Conservation (phyloP, 164 flowering plant genomes). For the Macadamia tetraphylla region DNA sequence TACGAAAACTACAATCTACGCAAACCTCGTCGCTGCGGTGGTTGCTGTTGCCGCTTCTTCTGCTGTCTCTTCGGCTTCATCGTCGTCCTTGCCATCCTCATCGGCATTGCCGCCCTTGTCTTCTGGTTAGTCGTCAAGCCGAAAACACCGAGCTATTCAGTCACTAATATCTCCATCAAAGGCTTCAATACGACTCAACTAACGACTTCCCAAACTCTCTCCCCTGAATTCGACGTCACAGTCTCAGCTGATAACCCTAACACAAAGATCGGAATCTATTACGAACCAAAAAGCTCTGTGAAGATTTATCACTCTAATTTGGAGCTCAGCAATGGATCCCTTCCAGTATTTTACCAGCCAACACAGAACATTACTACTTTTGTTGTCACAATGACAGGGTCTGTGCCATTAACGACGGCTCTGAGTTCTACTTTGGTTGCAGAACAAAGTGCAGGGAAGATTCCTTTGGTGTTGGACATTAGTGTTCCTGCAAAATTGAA, state of each 20-base stretch:
- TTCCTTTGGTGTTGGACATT: slow-evolving; percentile 51
- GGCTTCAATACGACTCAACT: slow-evolving; percentile 46
- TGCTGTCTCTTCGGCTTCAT: slow-evolving; percentile 42
- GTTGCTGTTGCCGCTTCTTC: slow-evolving; percentile 20
- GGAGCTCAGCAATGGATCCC: slow-evolving; percentile 38
- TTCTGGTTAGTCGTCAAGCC: slow-evolving; percentile 66
- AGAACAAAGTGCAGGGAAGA: slow-evolving; percentile 23
- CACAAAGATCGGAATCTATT: slow-evolving; percentile 57
- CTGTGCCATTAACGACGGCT: slow-evolving; percentile 28
- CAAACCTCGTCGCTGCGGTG: slow-evolving; percentile 4
- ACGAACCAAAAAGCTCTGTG: slow-evolving; percentile 46
- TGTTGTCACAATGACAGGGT: slow-evolving; percentile 39
- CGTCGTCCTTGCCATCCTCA: slow-evolving; percentile 21
- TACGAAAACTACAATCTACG: slow-evolving; percentile 22
- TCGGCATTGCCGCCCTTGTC: slow-evolving; percentile 32
- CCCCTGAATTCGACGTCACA: slow-evolving; percentile 61
- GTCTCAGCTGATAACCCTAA: slow-evolving; percentile 65
- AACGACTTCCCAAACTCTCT: slow-evolving; percentile 18
- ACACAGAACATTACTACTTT: slow-evolving; percentile 58
- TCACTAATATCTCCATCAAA: slow-evolving; percentile 38
- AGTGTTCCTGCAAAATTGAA: slow-evolving; percentile 61
- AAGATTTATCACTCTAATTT: slow-evolving; percentile 29
- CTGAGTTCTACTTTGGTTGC: slow-evolving; percentile 16
- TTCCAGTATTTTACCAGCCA: slow-evolving; percentile 75
- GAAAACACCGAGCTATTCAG: slow-evolving; percentile 44